phyloP scores from a whole-genome alignment of 257 asterid species.

The Craterostigma plantagineum region DNA sequence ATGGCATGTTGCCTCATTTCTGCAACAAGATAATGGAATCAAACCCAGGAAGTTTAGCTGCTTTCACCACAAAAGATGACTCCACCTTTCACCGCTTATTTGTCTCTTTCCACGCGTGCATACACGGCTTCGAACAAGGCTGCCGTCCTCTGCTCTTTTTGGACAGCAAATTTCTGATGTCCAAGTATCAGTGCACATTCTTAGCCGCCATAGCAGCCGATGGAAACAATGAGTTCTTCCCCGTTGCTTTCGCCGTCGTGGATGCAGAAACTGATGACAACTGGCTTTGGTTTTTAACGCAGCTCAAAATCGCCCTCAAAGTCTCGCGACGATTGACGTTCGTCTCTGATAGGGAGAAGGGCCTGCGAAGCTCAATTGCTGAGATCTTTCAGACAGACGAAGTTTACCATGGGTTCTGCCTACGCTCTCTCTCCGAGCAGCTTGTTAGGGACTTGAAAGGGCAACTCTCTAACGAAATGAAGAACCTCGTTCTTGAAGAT shows the following conservation, averaged over 20 bases:
- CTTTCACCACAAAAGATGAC: slow-evolving; percentile 85
- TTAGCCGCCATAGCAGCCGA: slow-evolving; percentile 94
- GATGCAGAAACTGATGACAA: slow-evolving; percentile 76
- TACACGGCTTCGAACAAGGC: slow-evolving; percentile 78
- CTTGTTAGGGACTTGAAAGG: slow-evolving; percentile 62
- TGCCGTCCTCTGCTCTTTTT: slow-evolving; percentile 91
- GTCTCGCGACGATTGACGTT: slow-evolving; percentile 46
- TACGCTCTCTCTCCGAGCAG: slow-evolving; percentile 72
- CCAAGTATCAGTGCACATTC: slow-evolving; percentile 84
- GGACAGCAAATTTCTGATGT: slow-evolving; percentile 61
- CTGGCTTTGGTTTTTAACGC: slow-evolving; percentile 87
- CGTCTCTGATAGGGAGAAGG: slow-evolving; percentile 85
- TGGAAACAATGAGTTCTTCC: slow-evolving; percentile 68
- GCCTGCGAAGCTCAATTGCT: slow-evolving; percentile 56
- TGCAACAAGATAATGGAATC: slow-evolving; percentile 88
- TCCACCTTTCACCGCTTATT: slow-evolving; percentile 88
- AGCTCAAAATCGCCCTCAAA: slow-evolving; percentile 55
- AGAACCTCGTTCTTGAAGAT: slow-evolving; percentile 67
- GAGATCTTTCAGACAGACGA: slow-evolving; percentile 52
- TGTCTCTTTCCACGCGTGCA: slow-evolving; percentile 71
- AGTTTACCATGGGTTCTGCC: slow-evolving; percentile 65
- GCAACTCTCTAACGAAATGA: slow-evolving; percentile 70
- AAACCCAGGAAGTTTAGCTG: slow-evolving; percentile 88
- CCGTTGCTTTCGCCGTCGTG: slow-evolving; percentile 90
- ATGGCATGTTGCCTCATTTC: slow-evolving; percentile 62